phyloP scores from a whole-genome alignment of 805 yeast species.

The Kazachstania viticola region DNA sequence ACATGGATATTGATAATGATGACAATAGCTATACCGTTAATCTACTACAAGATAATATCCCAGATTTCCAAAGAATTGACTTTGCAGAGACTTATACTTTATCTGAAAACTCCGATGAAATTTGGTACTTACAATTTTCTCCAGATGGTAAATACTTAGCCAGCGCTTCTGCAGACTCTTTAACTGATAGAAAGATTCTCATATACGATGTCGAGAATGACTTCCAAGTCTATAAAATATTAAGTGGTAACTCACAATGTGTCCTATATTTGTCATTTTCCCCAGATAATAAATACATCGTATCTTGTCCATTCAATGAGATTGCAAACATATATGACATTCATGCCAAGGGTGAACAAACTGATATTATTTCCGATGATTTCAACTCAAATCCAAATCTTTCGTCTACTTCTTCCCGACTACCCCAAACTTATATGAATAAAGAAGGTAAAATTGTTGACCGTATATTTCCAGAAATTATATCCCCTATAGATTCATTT shows the following conservation, averaged over 20 bases:
- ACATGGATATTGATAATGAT: slow-evolving; percentile 5
- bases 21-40: slow-evolving; percentile 9
- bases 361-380: slow-evolving; percentile 11
- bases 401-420: no score
- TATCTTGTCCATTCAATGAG: slow-evolving; percentile 66
- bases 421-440: neutral
- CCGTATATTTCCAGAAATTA: slow-evolving; percentile 14
- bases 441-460: neutral
- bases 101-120: slow-evolving; percentile 53
- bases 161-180: slow-evolving; percentile 52
- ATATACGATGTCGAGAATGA: slow-evolving; percentile 52
- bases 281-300: slow-evolving; percentile 50
- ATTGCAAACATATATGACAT: slow-evolving; percentile 61
- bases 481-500: slow-evolving; percentile 22
- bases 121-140: slow-evolving; percentile 74
- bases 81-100: slow-evolving; percentile 14
- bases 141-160: slow-evolving; percentile 67
- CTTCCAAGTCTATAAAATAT: slow-evolving; percentile 28
- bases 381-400: no score
- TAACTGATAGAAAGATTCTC: slow-evolving; percentile 38
- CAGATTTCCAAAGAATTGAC: slow-evolving; percentile 5
- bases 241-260: slow-evolving; percentile 39
- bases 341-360: slow-evolving; percentile 24
- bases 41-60: slow-evolving; percentile 8
- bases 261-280: slow-evolving; percentile 68